Evolutionary conservation across 495 filamentous ascomycete species (phyloP).

Genomic region (Halenospora varia): DNA sequence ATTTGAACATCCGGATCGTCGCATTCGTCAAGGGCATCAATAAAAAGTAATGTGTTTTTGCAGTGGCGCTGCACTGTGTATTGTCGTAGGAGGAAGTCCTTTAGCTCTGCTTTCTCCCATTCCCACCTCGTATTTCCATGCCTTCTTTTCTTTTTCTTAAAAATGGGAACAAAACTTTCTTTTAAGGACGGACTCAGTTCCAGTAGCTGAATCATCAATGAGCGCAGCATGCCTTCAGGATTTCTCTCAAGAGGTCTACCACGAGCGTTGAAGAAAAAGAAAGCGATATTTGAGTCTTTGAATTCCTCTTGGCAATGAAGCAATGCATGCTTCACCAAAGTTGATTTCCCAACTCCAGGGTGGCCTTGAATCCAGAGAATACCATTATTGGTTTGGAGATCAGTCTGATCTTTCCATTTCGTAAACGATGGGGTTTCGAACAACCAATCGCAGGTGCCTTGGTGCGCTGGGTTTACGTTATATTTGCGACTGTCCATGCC

Average conservation of each 20-base stretch:
- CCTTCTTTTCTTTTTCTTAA: slow-evolving; percentile 11
- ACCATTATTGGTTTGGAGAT: slow-evolving; percentile 25
- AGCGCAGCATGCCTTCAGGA: slow-evolving; percentile 32
- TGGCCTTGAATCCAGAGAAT: slow-evolving; percentile 57
- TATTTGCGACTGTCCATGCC: not conserved
- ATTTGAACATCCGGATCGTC: slow-evolving; percentile 24
- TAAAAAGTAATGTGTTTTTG: slow-evolving; percentile 29
- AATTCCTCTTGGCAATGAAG: not conserved
- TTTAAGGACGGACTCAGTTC: slow-evolving; percentile 11
- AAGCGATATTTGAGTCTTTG: slow-evolving; percentile 18
- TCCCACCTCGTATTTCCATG: slow-evolving; percentile 16
- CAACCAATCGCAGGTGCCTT: slow-evolving; percentile 4
- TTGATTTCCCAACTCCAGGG: slow-evolving; percentile 51
- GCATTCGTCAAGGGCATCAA: slow-evolving; percentile 44
- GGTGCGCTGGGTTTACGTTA: not conserved
- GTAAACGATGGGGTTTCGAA: not conserved
- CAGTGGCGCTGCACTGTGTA: not conserved
- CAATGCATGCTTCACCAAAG: slow-evolving; percentile 38
- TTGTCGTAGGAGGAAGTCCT: not conserved
- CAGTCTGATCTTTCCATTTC: not conserved
- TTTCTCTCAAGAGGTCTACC: slow-evolving; percentile 29
- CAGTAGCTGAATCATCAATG: slow-evolving; percentile 32
- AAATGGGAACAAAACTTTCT: not conserved
- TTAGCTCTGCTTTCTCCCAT: slow-evolving; percentile 16
- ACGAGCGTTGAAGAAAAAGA: slow-evolving; percentile 35